Base-by-base conservation (phyloP, 768 basidiomycete genomes). In the Amanita rimosa region DNA sequence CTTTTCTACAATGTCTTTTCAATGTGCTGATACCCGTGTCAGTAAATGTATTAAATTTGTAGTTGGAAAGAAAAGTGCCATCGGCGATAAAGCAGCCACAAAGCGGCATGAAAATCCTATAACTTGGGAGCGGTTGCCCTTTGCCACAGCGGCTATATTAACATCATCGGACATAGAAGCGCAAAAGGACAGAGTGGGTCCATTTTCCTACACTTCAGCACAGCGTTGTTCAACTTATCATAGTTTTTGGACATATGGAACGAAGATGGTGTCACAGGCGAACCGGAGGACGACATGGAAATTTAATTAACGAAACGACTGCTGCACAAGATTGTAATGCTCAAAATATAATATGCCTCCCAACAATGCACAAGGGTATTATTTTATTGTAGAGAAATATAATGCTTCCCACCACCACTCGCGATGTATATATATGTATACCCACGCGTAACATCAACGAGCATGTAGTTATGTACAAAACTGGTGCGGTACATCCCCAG, bases 31-130 rank as follows among this genome's bases (percentile, higher is more conserved):
- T 26, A 29, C 47, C 6, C 1, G 10, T 42, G 16, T 19, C 50
- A 96, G 93, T 38, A 98, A 96, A 86, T 92, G 92, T 55, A 71
- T 75, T 40, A 97, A 93, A 64, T 96, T 87, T 60, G 74, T 81
- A 3, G 64, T 81, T 4, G 85, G 85, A 16, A 98, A 97, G 74
- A 97, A 97, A 67, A 89, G 81, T 47, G 79, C 88, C 0, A 62
- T 85, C 2, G 94, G 94, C 1, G 95, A 99, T 63, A 87, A 82
- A 58, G 74, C 85, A 11, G 87, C 82, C 4, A 62, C 69, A 2
- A 80, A 77, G 55, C 77, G 78, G 22, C 69, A 81, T 54, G 77
- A 81, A 2, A 65, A 70, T 35, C 74, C 76, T 5, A 75, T 91
- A 34, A 72, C 75, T 24, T 90, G 90, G 83, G 76, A 79, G 21